A percentile compares a stretch with the other conserved stretches of the same genome.
Evolutionary conservation across 495 filamentous ascomycete species (phyloP).

Genomic region (Physcia stellaris): DNA sequence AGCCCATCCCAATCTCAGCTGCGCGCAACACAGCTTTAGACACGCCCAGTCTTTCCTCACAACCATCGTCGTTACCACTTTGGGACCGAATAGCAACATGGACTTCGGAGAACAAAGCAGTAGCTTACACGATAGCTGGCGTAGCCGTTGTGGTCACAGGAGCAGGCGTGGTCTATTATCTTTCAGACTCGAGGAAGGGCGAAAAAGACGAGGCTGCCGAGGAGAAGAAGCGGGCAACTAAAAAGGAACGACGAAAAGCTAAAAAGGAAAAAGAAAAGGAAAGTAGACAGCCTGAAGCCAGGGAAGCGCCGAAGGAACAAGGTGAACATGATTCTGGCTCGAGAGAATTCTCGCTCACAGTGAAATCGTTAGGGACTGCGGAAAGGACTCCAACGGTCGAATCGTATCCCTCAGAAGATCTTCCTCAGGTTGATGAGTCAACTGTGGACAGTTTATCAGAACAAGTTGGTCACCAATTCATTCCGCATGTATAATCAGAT

Average conservation of each 20-base stretch:
- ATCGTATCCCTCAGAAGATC: slow-evolving; percentile 49
- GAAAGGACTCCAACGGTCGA: slow-evolving; percentile 40
- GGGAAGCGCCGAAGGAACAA: slow-evolving; percentile 55
- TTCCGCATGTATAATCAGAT: slow-evolving; percentile 1
- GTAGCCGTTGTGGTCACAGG: slow-evolving; percentile 81
- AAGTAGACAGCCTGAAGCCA: slow-evolving; percentile 52
- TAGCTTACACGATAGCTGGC: slow-evolving; percentile 92
- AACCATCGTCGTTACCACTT: slow-evolving; percentile 48
- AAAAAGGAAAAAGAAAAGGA: slow-evolving; percentile 53
- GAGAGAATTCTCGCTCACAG: not conserved
- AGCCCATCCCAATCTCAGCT: slow-evolving; percentile 8
- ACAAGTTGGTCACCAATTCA: slow-evolving; percentile 33
- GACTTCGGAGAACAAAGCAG: slow-evolving; percentile 86
- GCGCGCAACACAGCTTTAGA: slow-evolving; percentile 25
- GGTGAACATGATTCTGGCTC: slow-evolving; percentile 47
- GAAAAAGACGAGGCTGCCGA: slow-evolving; percentile 12
- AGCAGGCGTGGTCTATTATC: slow-evolving; percentile 85
- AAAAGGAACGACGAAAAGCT: slow-evolving; percentile 34
- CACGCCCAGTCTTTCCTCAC: slow-evolving; percentile 31
- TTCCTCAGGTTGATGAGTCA: slow-evolving; percentile 74
- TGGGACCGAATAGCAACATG: slow-evolving; percentile 85
- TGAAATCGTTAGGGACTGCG: slow-evolving; percentile 22
- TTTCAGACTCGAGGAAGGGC: slow-evolving; percentile 35
- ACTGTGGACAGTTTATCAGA: slow-evolving; percentile 56
- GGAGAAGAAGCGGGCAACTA: slow-evolving; percentile 34